Conservation (phyloP, 83 land plant genomes). For the Larix sibirica region DNA sequence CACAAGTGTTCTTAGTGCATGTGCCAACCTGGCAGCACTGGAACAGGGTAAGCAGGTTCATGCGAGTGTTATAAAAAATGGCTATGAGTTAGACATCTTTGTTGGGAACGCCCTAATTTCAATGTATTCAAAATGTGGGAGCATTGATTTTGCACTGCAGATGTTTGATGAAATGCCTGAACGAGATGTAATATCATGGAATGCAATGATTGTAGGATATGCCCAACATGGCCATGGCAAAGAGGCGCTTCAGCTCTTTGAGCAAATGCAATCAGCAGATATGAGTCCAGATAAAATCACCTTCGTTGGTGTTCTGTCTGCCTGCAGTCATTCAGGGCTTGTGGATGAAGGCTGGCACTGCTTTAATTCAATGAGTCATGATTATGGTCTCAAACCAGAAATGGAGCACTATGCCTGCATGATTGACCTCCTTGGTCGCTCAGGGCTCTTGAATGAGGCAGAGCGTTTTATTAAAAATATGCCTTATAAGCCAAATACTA, state of each 20-base stretch:
- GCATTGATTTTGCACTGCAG: conserved; percentile 22
- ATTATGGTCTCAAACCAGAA: conserved; percentile 33
- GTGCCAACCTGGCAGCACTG: conserved; percentile 25
- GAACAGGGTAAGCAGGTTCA: conserved; percentile 37
- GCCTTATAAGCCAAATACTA: conserved; percentile 32
- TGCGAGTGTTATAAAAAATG: conserved; percentile 13
- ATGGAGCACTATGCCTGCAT: conserved; percentile 44
- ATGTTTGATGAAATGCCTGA: conserved; percentile 20
- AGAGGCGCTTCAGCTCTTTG: conserved; percentile 33
- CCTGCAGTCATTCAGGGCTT: conserved; percentile 34
- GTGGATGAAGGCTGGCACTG: conserved; percentile 27
- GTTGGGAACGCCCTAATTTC: conserved; percentile 33
- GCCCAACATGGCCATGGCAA: conserved; percentile 39
- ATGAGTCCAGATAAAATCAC: conserved; percentile 26
- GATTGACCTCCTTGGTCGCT: conserved; percentile 47
- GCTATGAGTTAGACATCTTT: conserved; percentile 23
- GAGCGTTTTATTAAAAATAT: conserved; percentile 24
- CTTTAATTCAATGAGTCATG: conserved; percentile 32
- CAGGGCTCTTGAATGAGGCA: conserved; percentile 37
- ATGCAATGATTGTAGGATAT: conserved; percentile 39
- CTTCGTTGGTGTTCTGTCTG: conserved; percentile 40
- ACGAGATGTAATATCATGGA: conserved; percentile 31
- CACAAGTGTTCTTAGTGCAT: conserved; percentile 38
- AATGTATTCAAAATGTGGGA: conserved; percentile 58
- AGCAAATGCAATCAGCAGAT: conserved; percentile 19